These are phyloP conservation scores for Moesziomyces sp. DNA, from an alignment of 1,284 basidiomycete species.

Conservation along the genomic window DNA sequence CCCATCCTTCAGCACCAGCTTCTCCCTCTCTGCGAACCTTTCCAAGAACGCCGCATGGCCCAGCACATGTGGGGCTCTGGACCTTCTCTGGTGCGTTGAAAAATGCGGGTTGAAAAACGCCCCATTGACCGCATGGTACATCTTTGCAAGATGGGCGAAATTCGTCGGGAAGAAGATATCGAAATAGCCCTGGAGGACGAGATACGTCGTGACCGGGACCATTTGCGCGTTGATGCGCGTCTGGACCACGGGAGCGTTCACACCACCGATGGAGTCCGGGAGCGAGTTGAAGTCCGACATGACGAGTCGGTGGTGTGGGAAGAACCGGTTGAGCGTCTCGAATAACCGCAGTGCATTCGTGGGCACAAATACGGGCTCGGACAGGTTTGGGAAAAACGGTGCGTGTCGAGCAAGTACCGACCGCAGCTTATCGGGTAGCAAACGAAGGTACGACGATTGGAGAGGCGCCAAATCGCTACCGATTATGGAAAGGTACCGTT, in stretches of 20 bases:
- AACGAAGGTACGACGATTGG: slow-evolving; percentile 71
- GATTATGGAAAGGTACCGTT: slow-evolving; percentile 71
- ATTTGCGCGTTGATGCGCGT: slow-evolving; percentile 85
- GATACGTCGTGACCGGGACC: slow-evolving; percentile 83
- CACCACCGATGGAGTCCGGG: slow-evolving; percentile 83
- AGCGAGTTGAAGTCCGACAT: slow-evolving; percentile 91
- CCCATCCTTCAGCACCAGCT: slow-evolving; percentile 78
- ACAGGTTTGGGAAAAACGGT: slow-evolving; percentile 87
- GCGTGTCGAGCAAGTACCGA: slow-evolving; percentile 41
- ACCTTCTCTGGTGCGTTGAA: not conserved
- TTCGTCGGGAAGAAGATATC: slow-evolving; percentile 99
- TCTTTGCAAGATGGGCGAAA: slow-evolving; percentile 76
- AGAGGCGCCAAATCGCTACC: slow-evolving; percentile 5
- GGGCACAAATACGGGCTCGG: slow-evolving; percentile 88
- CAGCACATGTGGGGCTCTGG: slow-evolving; percentile 22
- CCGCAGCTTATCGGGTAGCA: slow-evolving; percentile 71
- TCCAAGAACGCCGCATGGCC: slow-evolving; percentile 82
- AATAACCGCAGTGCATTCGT: slow-evolving; percentile 89
- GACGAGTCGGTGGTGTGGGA: slow-evolving; percentile 90
- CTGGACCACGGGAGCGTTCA: slow-evolving; percentile 94
- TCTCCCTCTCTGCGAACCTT: slow-evolving; percentile 79
- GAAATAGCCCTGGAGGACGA: slow-evolving; percentile 95
- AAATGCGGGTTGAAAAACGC: slow-evolving; percentile 17
- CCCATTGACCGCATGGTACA: slow-evolving; percentile 38
- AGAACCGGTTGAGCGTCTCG: slow-evolving; percentile 81